Conservation (phyloP, 2,329 filamentous ascomycete species). For the Colletotrichum scovillei region DNA sequence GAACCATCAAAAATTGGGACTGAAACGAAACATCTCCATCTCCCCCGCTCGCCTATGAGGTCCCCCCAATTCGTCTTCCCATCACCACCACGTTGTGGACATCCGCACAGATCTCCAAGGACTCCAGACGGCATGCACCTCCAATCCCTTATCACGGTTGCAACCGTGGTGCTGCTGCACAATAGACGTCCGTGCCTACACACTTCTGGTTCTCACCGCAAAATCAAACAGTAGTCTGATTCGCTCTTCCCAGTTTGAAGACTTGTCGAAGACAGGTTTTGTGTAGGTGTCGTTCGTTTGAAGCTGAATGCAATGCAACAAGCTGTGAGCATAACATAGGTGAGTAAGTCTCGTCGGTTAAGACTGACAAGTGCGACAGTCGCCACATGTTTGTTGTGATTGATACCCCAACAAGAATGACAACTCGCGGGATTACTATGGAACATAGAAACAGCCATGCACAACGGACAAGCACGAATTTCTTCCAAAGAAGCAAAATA, state of each 20-base stretch:
- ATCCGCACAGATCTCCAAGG: conserved; percentile 24
- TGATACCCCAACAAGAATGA: neutral
- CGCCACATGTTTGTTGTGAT: neutral
- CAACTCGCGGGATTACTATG: neutral
- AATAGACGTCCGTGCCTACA: conserved; percentile 8
- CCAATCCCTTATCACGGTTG: conserved; percentile 25
- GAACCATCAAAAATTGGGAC: conserved; percentile 6
- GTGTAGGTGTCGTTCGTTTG: neutral
- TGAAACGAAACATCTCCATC: conserved; percentile 30
- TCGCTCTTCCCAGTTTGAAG: neutral
- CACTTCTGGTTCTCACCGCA: conserved; percentile 13
- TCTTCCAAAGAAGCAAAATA: neutral
- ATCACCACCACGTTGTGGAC: neutral
- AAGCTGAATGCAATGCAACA: neutral
- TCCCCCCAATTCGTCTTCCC: neutral
- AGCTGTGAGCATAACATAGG: neutral
- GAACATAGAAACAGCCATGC: neutral
- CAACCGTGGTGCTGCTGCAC: conserved; percentile 14
- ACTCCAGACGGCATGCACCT: conserved; percentile 28
- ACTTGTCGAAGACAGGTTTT: conserved; percentile 8
- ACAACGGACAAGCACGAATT: neutral
- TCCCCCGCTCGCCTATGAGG: neutral
- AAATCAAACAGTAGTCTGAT: conserved; percentile 1
- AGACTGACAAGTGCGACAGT: neutral
- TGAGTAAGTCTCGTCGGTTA: neutral